Conservation (phyloP, 208 protist species). For the Crithidia bombi region DNA sequence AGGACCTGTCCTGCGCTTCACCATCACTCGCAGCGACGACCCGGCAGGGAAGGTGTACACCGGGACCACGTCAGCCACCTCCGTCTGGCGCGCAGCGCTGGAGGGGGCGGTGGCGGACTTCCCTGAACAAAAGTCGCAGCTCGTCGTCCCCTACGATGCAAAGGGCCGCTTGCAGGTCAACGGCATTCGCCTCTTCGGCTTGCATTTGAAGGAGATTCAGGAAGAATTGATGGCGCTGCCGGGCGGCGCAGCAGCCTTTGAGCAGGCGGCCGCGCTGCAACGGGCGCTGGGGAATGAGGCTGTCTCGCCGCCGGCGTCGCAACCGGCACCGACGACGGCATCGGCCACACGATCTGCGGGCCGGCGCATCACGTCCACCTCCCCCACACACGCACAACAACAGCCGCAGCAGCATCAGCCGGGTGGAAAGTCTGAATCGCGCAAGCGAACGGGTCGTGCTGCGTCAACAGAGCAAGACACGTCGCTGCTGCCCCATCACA, state of each 20-base stretch:
- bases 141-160: constrained; percentile 5
- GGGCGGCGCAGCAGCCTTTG: constrained; percentile 30
- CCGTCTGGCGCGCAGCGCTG: constrained; percentile 59
- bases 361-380: constrained; percentile 7
- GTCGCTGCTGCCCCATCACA: neutral
- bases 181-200: constrained; percentile 45
- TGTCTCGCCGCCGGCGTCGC: constrained; percentile 1
- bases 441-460: constrained; percentile 2
- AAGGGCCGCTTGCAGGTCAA: constrained; percentile 25
- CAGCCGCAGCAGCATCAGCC: too few relatives aligned
- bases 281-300: too few relatives aligned
- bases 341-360: constrained; percentile 4
- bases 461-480: constrained; percentile 11
- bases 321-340: constrained; percentile 6
- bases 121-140: constrained; percentile 23
- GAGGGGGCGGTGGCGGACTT: constrained; percentile 62
- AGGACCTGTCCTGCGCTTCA: constrained; percentile 45
- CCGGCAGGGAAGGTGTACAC: constrained; percentile 44
- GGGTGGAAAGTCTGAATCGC: neutral
- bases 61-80: constrained; percentile 30
- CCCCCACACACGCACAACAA: neutral
- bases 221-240: constrained; percentile 41
- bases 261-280: neutral
- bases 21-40: constrained; percentile 67
- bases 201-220: constrained; percentile 40